A percentile compares a stretch with the other conserved stretches of the same genome.
phyloP scores from a whole-genome alignment of 805 yeast species.

The Hanseniaspora nectarophila region DNA sequence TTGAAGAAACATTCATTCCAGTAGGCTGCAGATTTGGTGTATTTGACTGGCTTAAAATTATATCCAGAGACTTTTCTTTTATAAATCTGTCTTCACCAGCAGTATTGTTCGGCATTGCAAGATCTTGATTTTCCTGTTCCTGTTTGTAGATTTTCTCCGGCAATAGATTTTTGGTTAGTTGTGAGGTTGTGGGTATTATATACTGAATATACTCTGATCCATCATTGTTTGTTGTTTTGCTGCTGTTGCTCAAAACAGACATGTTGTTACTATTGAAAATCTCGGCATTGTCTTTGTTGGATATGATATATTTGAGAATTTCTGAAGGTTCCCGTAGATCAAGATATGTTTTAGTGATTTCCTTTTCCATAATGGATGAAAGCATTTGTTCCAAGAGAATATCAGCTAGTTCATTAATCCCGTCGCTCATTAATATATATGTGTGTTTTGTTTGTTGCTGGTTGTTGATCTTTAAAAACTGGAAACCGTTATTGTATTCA shows the following conservation, averaged over 20 bases:
- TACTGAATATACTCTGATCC: conserved; percentile 6
- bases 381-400: conserved; percentile 1
- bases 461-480: neutral
- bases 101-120: neutral
- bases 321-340: neutral
- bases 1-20: neutral
- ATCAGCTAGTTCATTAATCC: neutral
- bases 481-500: too few species aligned
- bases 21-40: neutral
- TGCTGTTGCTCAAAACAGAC: neutral
- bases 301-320: neutral
- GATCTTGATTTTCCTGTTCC: neutral
- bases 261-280: neutral
- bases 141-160: neutral
- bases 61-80: conserved; percentile 7
- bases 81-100: neutral
- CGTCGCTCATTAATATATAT: neutral
- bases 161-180: conserved; percentile 3
- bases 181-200: conserved; percentile 8
- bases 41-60: conserved; percentile 7
- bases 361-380: conserved; percentile 3
- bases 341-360: conserved; percentile 5
- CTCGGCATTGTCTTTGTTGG: conserved; percentile 4
- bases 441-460: neutral
- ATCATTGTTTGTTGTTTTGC: neutral